Percentiles rank a stretch among this genome's conserved stretches.
Conservation (phyloP, 768 basidiomycete genomes). For the Lenzites betulinus region DNA sequence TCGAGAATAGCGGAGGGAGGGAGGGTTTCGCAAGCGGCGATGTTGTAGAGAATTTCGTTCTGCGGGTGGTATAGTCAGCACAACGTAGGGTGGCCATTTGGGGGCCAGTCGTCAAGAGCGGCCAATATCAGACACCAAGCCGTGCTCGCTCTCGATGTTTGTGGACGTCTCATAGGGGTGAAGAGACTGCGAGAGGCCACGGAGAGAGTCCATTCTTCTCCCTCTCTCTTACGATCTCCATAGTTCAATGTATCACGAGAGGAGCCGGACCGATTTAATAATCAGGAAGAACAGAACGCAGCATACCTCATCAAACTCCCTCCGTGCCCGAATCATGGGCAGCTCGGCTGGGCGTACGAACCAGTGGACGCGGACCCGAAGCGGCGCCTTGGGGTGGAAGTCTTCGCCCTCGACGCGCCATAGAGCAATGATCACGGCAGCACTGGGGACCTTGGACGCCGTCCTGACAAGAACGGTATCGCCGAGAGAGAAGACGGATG, state of each 20-base stretch:
- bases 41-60: slow-evolving; percentile 74
- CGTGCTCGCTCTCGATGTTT: too few relatives aligned
- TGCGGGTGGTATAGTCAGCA: slow-evolving; percentile 28
- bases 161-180: background rate
- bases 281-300: background rate
- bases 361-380: slow-evolving; percentile 72
- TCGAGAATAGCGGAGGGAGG: slow-evolving; percentile 53
- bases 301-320: slow-evolving; percentile 61
- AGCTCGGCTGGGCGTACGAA: slow-evolving; percentile 70
- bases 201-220: too few relatives aligned
- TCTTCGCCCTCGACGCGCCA: slow-evolving; percentile 53
- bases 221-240: too few relatives aligned
- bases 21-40: slow-evolving; percentile 49
- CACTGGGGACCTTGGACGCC: slow-evolving; percentile 49
- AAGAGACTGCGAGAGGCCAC: too few relatives aligned
- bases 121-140: too few relatives aligned
- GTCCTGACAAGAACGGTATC: slow-evolving; percentile 67
- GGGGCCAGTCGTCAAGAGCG: too few relatives aligned
- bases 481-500: slow-evolving; percentile 49
- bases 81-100: background rate
- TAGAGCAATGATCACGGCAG: slow-evolving; percentile 71
- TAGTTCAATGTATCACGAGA: too few relatives aligned
- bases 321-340: slow-evolving; percentile 57
- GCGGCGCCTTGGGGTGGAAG: slow-evolving; percentile 36
- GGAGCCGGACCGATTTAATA: too few relatives aligned